Conservation (phyloP, 352 stramenopile genomes). For the Globisporangium radiosum region DNA sequence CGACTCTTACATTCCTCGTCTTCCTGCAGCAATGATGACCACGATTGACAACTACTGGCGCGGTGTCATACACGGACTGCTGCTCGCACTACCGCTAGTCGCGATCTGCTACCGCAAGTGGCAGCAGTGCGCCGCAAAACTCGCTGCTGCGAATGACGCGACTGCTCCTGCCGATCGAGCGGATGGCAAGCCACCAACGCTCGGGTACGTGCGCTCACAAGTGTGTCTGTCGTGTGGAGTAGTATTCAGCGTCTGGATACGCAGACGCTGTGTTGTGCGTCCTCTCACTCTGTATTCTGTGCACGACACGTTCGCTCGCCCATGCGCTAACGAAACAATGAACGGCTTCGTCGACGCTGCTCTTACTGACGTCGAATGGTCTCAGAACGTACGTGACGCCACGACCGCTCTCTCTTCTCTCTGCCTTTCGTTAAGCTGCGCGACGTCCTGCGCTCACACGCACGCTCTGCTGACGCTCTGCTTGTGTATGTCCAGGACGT, state of each 20-base stretch:
- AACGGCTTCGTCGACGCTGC: no score
- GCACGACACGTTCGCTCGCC: not conserved
- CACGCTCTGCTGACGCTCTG: not conserved
- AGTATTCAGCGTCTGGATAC: no score
- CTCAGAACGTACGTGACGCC: not conserved
- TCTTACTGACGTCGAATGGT: not conserved
- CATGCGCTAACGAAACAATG: no score
- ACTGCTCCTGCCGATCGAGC: constrained; percentile 7
- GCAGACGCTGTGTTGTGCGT: no score
- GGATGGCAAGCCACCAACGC: constrained; percentile 20
- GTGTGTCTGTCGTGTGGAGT: not conserved
- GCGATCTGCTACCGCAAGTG: constrained; percentile 45
- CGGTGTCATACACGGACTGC: constrained; percentile 39
- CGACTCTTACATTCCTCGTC: no score
- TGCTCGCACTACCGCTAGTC: constrained; percentile 42
- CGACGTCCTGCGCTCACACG: not conserved
- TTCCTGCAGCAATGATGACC: not conserved
- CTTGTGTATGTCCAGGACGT: constrained; percentile 22
- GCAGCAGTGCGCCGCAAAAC: constrained; percentile 11
- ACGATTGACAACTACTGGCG: constrained; percentile 30
- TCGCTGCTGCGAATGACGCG: constrained; percentile 5
- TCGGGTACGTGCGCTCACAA: constrained; percentile 24
- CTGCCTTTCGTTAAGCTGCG: not conserved
- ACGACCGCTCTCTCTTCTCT: no score
- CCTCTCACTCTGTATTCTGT: not conserved